These are phyloP conservation scores for Trichoderma endophyticum DNA, from an alignment of 2,329 filamentous ascomycete genomes.

Conservation along the genomic window DNA sequence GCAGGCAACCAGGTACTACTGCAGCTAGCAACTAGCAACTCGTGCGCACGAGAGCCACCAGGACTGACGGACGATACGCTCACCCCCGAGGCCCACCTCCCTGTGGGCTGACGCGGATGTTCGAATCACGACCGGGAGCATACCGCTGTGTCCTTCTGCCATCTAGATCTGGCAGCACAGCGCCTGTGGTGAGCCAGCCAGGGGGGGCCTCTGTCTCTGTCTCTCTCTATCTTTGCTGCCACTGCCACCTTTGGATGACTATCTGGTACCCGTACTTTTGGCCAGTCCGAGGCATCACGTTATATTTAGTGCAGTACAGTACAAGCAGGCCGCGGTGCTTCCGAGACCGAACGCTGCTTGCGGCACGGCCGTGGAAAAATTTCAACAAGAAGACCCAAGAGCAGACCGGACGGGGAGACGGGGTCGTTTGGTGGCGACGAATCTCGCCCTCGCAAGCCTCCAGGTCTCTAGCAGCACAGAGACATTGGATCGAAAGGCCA, in stretches of 20 bases:
- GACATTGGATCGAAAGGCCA: background rate
- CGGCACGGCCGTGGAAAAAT: background rate
- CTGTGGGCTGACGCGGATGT: conserved; percentile 6
- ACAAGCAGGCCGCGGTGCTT: background rate
- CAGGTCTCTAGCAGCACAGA: background rate
- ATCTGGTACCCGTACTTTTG: background rate
- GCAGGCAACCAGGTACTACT: conserved; percentile 14
- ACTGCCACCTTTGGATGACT: background rate
- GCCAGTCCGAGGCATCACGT: background rate
- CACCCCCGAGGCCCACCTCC: background rate
- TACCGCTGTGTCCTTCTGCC: background rate
- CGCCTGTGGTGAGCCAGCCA: background rate
- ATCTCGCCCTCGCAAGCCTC: background rate
- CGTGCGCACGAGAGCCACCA: conserved; percentile 6
- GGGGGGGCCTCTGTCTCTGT: background rate
- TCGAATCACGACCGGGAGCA: conserved; percentile 4
- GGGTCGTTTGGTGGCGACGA: background rate
- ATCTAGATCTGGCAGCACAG: conserved; percentile 12
- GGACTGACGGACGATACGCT: background rate
- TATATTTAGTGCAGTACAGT: background rate
- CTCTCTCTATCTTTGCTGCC: background rate
- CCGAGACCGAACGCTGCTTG: background rate
- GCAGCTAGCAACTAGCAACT: conserved; percentile 10
- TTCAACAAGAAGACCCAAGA: background rate
- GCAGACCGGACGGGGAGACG: background rate